Evolutionary conservation across 441 rosid genomes (phyloP), one percentile per base, ranked within the genome.

Genomic region (Populus hybrid): DNA sequence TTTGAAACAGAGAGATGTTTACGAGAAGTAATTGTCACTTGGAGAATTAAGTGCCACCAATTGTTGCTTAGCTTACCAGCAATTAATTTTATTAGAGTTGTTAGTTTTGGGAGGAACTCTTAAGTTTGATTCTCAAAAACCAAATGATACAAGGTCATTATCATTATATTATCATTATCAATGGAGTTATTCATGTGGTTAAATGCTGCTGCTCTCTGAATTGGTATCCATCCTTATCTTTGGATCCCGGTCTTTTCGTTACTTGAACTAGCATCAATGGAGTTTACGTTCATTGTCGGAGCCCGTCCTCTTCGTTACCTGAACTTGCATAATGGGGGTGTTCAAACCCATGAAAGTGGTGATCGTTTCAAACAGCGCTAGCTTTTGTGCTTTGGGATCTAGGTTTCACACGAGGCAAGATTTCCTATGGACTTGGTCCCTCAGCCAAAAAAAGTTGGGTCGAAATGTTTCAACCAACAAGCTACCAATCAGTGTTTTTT

Each of bases 401-500:
- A 42, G 14, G 50, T 42, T 42, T 42, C 5, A 42, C 50, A 11
- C 1, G 50, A 3, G 50, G 14, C 50, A 42, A 10, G 16, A 42
- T 42, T 42, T 42, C 14, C 50, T 2, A 3, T 35, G 8, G 50
- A 11, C 2, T 42, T 42, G 50, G 14, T 42, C 50, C 50, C 50
- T 3, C 50, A 42, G 46, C 26, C 16, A 21, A 3, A 64, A 74
- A 65, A 64, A 65, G 57, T 35, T 30, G 3, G 78, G 21, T 68
- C 14, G 36, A 30, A n/a, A 76, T 30, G 67, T 68, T 67, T 76
- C 67, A 67, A 23, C 78, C 68, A 67, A 46, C 26, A 18, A 50
- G 35, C 3, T 50, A 1, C 23, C 8, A 32, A 23, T 11, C 50
- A 20, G 21, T 69, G 14, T 69, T 35, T 64, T 35, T n/a, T 20